These are phyloP conservation scores for Paramecium bursaria DNA, from an alignment of 73 alveolate species.

Conservation along the genomic window DNA sequence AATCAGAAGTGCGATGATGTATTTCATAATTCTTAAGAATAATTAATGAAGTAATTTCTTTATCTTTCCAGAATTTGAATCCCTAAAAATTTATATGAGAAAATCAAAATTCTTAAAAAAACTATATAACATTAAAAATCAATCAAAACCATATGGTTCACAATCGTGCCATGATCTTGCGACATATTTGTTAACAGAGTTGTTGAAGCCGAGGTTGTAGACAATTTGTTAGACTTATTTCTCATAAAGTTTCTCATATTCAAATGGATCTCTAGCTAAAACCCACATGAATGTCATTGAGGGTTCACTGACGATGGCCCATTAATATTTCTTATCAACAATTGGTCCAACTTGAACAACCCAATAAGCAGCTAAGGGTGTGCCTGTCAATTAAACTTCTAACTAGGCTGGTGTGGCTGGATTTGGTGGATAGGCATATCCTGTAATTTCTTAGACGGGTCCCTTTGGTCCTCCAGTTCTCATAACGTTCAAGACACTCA, in stretches of 20 bases:
- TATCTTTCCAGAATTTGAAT: too few species aligned
- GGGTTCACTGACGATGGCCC: conserved; percentile 61
- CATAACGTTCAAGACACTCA: conserved; percentile 17
- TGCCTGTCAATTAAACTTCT: conserved; percentile 34
- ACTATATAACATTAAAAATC: too few species aligned
- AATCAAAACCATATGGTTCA: conserved; percentile 54
- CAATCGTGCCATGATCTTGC: conserved; percentile 55
- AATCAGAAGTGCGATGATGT: too few species aligned
- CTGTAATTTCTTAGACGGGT: conserved; percentile 2
- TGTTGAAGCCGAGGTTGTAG: background rate
- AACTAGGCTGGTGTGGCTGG: conserved; percentile 53
- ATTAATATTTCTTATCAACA: conserved; percentile 7
- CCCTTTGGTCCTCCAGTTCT: conserved; percentile 56
- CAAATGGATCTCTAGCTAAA: conserved; percentile 50
- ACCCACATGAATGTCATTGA: conserved; percentile 47
- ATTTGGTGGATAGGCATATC: conserved; percentile 51
- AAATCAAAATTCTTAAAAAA: too few species aligned
- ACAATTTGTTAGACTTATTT: conserved; percentile 5
- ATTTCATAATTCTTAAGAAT: too few species aligned
- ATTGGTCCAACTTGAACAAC: conserved; percentile 51
- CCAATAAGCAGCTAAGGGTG: conserved; percentile 56
- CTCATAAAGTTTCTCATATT: background rate
- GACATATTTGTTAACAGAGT: conserved; percentile 21
- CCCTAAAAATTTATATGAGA: too few species aligned
- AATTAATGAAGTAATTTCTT: too few species aligned